Base-by-base conservation (phyloP, 306 rosid genomes). In the Sicyos baderoa region DNA sequence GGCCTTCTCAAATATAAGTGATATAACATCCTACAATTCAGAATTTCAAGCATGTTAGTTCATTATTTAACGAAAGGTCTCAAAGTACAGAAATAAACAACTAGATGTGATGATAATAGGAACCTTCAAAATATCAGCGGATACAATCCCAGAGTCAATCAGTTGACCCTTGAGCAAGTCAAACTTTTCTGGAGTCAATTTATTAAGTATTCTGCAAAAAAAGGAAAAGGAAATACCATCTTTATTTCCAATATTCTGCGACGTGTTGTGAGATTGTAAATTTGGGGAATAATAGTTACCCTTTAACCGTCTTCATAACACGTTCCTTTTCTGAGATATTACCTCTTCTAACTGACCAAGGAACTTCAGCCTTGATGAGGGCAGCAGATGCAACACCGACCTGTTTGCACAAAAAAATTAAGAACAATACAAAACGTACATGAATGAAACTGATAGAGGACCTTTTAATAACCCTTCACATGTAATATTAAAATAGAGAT, bases 121-220 rank as follows among this genome's bases (percentile, higher is more conserved):
- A 55, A 81, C 85, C 85, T 77, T 78, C 18, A 77, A 55, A 72
- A 81, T 81, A 72, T 81, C 85, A 8, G 77, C 70, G 25, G 62
- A 71, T 9, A 75, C 59, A 15, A 71, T 77, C 66, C 85, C 85
- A 45, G 83, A 80, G 42, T 80, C 78, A 59, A 81, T 77, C 69
- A 77, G 71, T 68, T 81, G 82, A 55, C 79, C 82, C 69, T 75
- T 81, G 16, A 81, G 82, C n/a, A 81, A 27, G 17, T 78, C 85
- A 72, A 71, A 81, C 74, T 81, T 81, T 74, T 78, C 79, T 5
- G 85, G 82, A 57, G 85, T 78, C 85, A 81, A 72, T 62, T 81
- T 81, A 77, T 81, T 81, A 56, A 81, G 72, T 44, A 81, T 81
- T 32, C 85, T 78, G 72, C 77, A 77, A 45, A 77, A 29, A 10